Evolutionary conservation across 2,329 filamentous ascomycete genomes (phyloP).

Genomic region (Aspergillus neoniger): DNA sequence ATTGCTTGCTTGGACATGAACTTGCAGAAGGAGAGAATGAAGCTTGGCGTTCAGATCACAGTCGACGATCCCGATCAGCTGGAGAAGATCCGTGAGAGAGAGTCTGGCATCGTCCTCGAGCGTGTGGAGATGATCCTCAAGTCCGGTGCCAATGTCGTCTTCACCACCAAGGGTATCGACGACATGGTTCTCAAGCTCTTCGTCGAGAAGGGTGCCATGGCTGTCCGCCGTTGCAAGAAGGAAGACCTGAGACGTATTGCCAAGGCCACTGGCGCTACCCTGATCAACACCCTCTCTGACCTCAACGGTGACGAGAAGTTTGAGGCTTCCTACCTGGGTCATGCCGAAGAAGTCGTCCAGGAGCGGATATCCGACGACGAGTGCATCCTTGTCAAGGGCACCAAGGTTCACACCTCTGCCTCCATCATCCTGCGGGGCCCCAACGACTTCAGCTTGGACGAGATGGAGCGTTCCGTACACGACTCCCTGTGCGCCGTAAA

Average conservation of each 20-base stretch:
- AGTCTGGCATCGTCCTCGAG: slow-evolving; percentile 90
- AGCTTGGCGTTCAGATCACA: slow-evolving; percentile 96
- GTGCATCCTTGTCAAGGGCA: slow-evolving; percentile 94
- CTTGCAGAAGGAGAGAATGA: slow-evolving; percentile 98
- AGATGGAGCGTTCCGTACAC: slow-evolving; percentile 98
- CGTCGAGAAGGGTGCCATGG: slow-evolving; percentile 93
- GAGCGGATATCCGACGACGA: slow-evolving; percentile 98
- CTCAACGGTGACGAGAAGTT: slow-evolving; percentile 97
- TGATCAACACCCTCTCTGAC: slow-evolving; percentile 91
- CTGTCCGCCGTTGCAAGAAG: slow-evolving; percentile 95
- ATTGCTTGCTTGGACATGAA: slow-evolving; percentile 98
- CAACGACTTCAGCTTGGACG: slow-evolving; percentile 95
- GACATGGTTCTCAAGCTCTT: slow-evolving; percentile 94
- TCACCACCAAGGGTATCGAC: slow-evolving; percentile 98
- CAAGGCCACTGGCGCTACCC: slow-evolving; percentile 89
- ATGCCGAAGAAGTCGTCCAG: slow-evolving; percentile 95
- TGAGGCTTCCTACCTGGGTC: slow-evolving; percentile 82
- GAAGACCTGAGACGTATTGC: slow-evolving; percentile 95
- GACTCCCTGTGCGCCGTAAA: slow-evolving; percentile 97
- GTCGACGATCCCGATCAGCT: slow-evolving; percentile 96
- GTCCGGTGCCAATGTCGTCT: slow-evolving; percentile 89
- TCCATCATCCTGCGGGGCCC: slow-evolving; percentile 94
- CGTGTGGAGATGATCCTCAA: slow-evolving; percentile 97
- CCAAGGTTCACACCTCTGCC: slow-evolving; percentile 88
- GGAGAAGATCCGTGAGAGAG: slow-evolving; percentile 92